A percentile compares a stretch with the other conserved stretches of the same genome.
Conservation (phyloP, 768 basidiomycete genomes). For the Plicaturopsis crispa region DNA sequence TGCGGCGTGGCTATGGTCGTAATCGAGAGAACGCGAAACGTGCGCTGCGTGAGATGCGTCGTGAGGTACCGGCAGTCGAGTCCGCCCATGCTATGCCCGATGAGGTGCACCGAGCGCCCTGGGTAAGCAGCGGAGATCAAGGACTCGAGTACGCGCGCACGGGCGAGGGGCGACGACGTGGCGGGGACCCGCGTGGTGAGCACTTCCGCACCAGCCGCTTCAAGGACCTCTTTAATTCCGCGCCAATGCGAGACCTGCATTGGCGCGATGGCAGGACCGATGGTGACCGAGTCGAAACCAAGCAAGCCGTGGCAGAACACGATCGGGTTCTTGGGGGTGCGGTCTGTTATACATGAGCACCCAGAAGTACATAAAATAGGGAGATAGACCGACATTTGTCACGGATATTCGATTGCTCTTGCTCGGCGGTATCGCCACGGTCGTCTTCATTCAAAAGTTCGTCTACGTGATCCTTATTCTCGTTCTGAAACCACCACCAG, state of each 20-base stretch:
- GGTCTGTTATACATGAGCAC: conserved; percentile 37
- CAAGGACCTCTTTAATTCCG: conserved; percentile 89
- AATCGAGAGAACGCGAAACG: conserved; percentile 77
- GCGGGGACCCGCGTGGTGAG: conserved; percentile 93
- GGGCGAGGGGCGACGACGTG: conserved; percentile 79
- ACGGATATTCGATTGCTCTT: conserved; percentile 35
- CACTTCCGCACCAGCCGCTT: conserved; percentile 83
- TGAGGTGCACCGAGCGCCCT: conserved; percentile 81
- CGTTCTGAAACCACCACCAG: conserved; percentile 48
- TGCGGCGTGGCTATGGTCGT: conserved; percentile 97
- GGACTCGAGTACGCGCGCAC: conserved; percentile 85
- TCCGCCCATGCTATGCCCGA: conserved; percentile 88
- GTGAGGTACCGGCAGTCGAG: conserved; percentile 88
- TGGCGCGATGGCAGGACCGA: conserved; percentile 69
- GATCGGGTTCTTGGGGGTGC: conserved; percentile 73
- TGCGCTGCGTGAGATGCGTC: conserved; percentile 66
- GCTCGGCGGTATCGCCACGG: conserved; percentile 36
- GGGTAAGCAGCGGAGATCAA: conserved; percentile 75
- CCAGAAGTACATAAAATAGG: background rate
- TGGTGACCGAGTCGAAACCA: conserved; percentile 80
- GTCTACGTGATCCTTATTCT: conserved; percentile 37
- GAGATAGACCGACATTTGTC: conserved; percentile 50
- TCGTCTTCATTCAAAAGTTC: conserved; percentile 46
- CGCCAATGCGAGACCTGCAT: conserved; percentile 93
- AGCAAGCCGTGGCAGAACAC: conserved; percentile 95